Base-by-base conservation (phyloP, 1,139 yeast species). In the Pichia terricola region DNA sequence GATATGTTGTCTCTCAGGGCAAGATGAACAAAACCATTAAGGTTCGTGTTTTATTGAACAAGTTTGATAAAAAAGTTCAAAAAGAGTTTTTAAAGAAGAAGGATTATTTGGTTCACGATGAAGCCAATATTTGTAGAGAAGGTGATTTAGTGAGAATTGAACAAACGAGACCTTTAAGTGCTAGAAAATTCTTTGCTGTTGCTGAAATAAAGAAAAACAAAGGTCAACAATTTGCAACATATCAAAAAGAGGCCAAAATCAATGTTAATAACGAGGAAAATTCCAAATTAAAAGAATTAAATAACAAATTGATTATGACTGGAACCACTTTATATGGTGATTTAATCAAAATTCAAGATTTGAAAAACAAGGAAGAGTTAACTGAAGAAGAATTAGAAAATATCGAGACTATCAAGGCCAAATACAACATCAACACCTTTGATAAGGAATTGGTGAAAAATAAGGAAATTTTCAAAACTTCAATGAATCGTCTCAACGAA, bases 111-210 rank as follows among this genome's bases (percentile, higher is more conserved):
- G 96, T 87, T 26, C 98, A 91, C 63, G 98, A 91, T 62, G 96
- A 91, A 68, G 89, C 86, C 38, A 80, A 85, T 60, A 73, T 87
- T 43, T 85, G 96, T 56, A 82, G 89, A 59, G 96, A 88, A 64
- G 98, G 98, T 42, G 98, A 91, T 66, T 70, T 91, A 50, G 98
- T 91, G 10, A 77, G 97, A 64, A 87, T 91, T 48, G 95, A 89
- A 65, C 77, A 89, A 45, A 84, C 89, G 38, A 82, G 96, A 48
- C 95, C 95, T 39, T 67, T 88, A 28, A 81, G 95, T 9, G 75
- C 91, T 33, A 72, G 82, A 51, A 91, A 91, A 64, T 77, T 75
- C 46, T 91, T 91, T 69, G 91, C 96, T n/a, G 79, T 91, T 49
- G 95, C 96, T 3, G 96, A 91, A 61, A 85, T 91, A 60, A 79